These are phyloP conservation scores for Chaetomiaceae sp. DNA, from an alignment of 2,329 filamentous ascomycete species.

Conservation along the genomic window DNA sequence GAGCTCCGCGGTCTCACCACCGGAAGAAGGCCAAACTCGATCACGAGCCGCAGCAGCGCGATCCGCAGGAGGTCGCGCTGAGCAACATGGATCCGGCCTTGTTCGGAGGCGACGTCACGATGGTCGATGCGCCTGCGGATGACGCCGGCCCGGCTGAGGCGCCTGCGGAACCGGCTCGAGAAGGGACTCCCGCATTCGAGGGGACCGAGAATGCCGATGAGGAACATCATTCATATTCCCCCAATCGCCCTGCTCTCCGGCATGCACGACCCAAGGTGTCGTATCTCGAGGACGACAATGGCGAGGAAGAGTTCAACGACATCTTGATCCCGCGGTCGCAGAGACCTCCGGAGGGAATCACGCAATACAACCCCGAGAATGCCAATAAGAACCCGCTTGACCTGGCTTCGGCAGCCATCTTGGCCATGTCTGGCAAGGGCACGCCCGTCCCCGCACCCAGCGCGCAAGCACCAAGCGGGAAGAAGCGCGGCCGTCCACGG, in stretches of 20 bases:
- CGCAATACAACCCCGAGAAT: slow-evolving; percentile 16
- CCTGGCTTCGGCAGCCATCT: slow-evolving; percentile 34
- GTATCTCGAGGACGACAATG: slow-evolving; percentile 45
- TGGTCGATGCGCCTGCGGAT: slow-evolving; percentile 18
- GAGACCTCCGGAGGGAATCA: slow-evolving; percentile 16
- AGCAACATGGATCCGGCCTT: slow-evolving; percentile 51
- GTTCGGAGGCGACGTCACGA: slow-evolving; percentile 24
- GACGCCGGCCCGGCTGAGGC: slow-evolving; percentile 7
- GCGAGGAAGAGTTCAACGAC: slow-evolving; percentile 40
- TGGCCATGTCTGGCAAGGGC: slow-evolving; percentile 23
- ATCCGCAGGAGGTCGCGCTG: slow-evolving; percentile 31
- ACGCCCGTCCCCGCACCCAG: slow-evolving; percentile 6
- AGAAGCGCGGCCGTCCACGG: slow-evolving; percentile 26
- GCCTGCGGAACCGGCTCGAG: slow-evolving; percentile 4
- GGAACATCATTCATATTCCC: slow-evolving; percentile 32
- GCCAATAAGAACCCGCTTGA: slow-evolving; percentile 32
- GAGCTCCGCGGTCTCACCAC: slow-evolving; percentile 36
- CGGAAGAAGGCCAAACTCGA: slow-evolving; percentile 37
- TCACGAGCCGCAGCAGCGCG: slow-evolving; percentile 28
- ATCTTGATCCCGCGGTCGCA: slow-evolving; percentile 24
- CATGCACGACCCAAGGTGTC: slow-evolving; percentile 48
- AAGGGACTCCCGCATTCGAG: background rate
- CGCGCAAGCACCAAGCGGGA: background rate
- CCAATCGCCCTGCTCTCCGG: slow-evolving; percentile 43
- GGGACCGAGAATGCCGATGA: background rate